These are phyloP conservation scores for Macadamia integrifolia DNA, from an alignment of 164 flowering plant species.

Conservation along the genomic window DNA sequence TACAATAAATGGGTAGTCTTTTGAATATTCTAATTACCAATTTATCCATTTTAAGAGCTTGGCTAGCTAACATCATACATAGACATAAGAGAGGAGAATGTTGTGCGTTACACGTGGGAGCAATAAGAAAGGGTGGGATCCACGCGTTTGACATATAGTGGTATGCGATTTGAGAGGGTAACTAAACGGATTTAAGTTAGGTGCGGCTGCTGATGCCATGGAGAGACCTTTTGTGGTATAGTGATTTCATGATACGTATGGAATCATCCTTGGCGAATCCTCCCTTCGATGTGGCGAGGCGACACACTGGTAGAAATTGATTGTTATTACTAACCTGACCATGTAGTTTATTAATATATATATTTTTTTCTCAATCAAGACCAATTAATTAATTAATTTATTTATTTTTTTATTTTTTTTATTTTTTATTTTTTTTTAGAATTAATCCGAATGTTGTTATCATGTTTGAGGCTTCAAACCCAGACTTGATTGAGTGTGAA, in stretches of 20 bases:
- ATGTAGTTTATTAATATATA: too few relatives aligned
- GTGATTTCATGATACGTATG: slow-evolving; percentile 5
- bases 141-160: slow-evolving; percentile 7
- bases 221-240: neutral
- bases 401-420: too few relatives aligned
- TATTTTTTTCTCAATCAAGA: too few relatives aligned
- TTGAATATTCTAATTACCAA: slow-evolving; percentile 9
- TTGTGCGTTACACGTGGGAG: slow-evolving; percentile 4
- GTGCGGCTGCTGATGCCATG: slow-evolving; percentile 18
- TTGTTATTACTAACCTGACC: too few relatives aligned
- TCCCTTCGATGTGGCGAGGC: neutral
- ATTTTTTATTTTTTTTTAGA: too few relatives aligned
- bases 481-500: too few relatives aligned
- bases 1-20: neutral
- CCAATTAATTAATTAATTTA: too few relatives aligned
- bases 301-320: neutral
- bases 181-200: neutral
- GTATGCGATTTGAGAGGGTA: slow-evolving; percentile 13
- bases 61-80: too few relatives aligned
- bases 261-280: too few relatives aligned
- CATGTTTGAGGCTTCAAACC: too few relatives aligned
- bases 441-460: too few relatives aligned
- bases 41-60: slow-evolving; percentile 3
- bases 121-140: slow-evolving; percentile 1
- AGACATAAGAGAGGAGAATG: too few relatives aligned